Percentiles rank a stretch among this genome's conserved stretches.
phyloP scores from a whole-genome alignment of 495 filamentous ascomycete species.

The Hypoxylon fuscum region DNA sequence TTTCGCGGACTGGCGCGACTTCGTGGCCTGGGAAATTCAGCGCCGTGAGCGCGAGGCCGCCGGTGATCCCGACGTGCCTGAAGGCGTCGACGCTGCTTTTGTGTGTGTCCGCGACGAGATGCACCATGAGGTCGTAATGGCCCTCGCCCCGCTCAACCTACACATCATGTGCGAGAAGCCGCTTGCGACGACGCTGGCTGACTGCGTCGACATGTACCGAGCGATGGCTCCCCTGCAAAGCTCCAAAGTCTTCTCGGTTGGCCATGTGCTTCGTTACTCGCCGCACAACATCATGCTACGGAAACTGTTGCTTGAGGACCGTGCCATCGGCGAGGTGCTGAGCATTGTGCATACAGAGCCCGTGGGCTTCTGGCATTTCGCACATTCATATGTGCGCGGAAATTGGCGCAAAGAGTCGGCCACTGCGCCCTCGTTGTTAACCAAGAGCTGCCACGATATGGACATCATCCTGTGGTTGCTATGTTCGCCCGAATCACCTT shows the following conservation, averaged over 20 bases:
- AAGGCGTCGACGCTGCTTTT: slow-evolving; percentile 80
- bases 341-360: slow-evolving; percentile 92
- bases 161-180: slow-evolving; percentile 98
- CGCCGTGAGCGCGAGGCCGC: slow-evolving; percentile 58
- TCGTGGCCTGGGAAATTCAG: slow-evolving; percentile 68
- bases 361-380: slow-evolving; percentile 96
- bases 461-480: slow-evolving; percentile 91
- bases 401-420: slow-evolving; percentile 87
- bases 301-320: slow-evolving; percentile 75
- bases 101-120: slow-evolving; percentile 90
- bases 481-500: slow-evolving; percentile 64
- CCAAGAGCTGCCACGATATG: slow-evolving; percentile 95
- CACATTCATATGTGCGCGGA: slow-evolving; percentile 90
- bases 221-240: slow-evolving; percentile 53
- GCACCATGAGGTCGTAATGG: slow-evolving; percentile 80
- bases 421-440: slow-evolving; percentile 80
- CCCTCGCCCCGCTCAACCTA: slow-evolving; percentile 70
- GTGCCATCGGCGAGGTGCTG: slow-evolving; percentile 83
- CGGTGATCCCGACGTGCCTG: slow-evolving; percentile 52
- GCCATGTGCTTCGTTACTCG: slow-evolving; percentile 82
- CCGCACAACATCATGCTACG: slow-evolving; percentile 89
- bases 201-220: slow-evolving; percentile 78
- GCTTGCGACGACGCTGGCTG: slow-evolving; percentile 76
- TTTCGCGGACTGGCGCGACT: slow-evolving; percentile 79
- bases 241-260: slow-evolving; percentile 79